These are phyloP conservation scores for Triticum monococcum DNA, from an alignment of 176 grass and related monocot genomes.

Conservation along the genomic window DNA sequence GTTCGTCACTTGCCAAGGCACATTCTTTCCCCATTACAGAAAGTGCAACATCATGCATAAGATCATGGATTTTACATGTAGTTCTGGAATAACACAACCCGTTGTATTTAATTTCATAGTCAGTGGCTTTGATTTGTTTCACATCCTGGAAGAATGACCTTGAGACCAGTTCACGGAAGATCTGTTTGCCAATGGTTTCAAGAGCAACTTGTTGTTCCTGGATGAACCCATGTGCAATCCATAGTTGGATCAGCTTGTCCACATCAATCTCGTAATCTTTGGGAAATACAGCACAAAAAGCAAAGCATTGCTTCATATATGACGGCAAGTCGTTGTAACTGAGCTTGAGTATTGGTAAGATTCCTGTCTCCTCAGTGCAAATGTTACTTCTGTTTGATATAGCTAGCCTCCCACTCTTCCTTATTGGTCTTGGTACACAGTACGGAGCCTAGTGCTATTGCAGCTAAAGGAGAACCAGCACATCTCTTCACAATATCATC, in stretches of 20 bases:
- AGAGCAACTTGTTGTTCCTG: no score
- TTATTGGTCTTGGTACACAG: neutral
- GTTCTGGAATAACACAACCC: neutral
- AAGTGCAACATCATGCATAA: no score
- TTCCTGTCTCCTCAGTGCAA: neutral
- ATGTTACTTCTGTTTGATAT: neutral
- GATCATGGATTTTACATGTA: no score
- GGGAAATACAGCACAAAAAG: neutral
- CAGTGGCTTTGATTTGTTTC: neutral
- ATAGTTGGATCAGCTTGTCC: no score
- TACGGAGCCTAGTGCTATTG: neutral
- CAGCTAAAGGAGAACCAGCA: slow-evolving; percentile 18
- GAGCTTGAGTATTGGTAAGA: neutral
- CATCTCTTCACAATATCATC: neutral
- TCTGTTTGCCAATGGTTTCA: no score
- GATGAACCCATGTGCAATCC: no score
- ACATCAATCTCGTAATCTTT: neutral
- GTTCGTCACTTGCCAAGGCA: no score
- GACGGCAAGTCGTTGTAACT: slow-evolving; percentile 1
- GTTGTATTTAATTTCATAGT: no score
- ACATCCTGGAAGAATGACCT: neutral
- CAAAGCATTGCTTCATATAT: neutral
- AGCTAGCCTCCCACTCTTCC: neutral
- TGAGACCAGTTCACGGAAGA: neutral
- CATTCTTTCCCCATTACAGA: no score